A percentile compares a stretch with the other conserved stretches of the same genome.
Evolutionary conservation across 179 eudicot species (phyloP).

Genomic region (Drosera spatulata): DNA sequence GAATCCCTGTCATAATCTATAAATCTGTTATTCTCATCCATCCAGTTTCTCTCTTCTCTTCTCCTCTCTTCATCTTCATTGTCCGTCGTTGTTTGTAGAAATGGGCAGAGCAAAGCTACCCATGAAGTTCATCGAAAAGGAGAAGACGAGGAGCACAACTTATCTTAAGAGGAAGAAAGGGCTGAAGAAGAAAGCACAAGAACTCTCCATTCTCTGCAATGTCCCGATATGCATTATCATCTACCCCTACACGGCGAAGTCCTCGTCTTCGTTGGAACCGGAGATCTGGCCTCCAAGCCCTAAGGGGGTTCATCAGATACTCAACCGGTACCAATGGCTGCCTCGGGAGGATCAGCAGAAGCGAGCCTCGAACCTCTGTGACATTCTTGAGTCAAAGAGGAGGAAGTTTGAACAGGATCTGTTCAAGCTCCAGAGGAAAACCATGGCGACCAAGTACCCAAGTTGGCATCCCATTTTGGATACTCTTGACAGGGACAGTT

Average conservation of each 20-base stretch:
- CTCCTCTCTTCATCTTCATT: too few species aligned
- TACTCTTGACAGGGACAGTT: conserved; percentile 6
- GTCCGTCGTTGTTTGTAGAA: too few species aligned
- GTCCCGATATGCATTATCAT: conserved; percentile 40
- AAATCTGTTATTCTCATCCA: too few species aligned
- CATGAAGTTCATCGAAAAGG: too few species aligned
- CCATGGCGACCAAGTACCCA: background rate
- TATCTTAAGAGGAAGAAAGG: conserved; percentile 35
- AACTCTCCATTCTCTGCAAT: conserved; percentile 42
- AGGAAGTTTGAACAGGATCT: conserved; percentile 1
- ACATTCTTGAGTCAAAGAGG: conserved; percentile 1
- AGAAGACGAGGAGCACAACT: conserved; percentile 11
- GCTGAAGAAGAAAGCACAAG: conserved; percentile 36
- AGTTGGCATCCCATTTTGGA: conserved; percentile 3
- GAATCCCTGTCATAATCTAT: too few species aligned
- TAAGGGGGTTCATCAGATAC: conserved; percentile 4
- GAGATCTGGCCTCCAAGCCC: conserved; percentile 18
- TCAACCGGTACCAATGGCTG: conserved; percentile 8
- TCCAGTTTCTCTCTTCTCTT: too few species aligned
- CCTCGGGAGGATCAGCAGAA: background rate
- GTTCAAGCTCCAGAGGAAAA: background rate
- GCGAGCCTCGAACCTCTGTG: background rate
- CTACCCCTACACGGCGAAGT: conserved; percentile 18
- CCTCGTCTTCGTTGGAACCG: background rate
- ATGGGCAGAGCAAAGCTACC: too few species aligned